Evolutionary conservation across 2,329 filamentous ascomycete species (phyloP).

Genomic region (Raffaelea arxii): DNA sequence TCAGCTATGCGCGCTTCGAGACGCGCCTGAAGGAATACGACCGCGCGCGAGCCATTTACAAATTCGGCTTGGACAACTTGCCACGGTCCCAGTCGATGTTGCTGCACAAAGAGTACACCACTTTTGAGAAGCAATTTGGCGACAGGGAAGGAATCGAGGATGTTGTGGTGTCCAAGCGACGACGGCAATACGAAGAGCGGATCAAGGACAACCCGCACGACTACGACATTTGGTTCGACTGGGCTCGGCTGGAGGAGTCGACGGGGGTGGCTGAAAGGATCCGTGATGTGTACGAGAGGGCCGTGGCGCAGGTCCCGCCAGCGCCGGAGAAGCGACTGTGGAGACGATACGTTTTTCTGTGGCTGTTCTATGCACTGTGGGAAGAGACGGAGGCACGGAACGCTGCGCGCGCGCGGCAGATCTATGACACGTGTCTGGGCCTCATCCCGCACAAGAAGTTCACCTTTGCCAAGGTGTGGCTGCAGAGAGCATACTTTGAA

Average conservation of each 20-base stretch:
- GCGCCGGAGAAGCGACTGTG: slow-evolving; percentile 96
- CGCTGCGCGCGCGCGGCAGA: slow-evolving; percentile 67
- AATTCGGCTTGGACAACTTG: slow-evolving; percentile 86
- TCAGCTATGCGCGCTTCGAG: slow-evolving; percentile 91
- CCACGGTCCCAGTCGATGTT: slow-evolving; percentile 75
- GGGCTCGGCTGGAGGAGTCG: slow-evolving; percentile 79
- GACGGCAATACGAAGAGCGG: slow-evolving; percentile 89
- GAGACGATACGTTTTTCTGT: slow-evolving; percentile 94
- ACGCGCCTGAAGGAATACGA: slow-evolving; percentile 93
- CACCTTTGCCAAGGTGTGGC: slow-evolving; percentile 94
- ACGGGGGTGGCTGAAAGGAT: slow-evolving; percentile 75
- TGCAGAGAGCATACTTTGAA: slow-evolving; percentile 88
- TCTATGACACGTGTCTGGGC: slow-evolving; percentile 81
- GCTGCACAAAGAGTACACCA: slow-evolving; percentile 90
- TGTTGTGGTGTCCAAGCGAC: slow-evolving; percentile 86
- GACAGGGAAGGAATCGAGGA: slow-evolving; percentile 90
- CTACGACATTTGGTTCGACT: slow-evolving; percentile 97
- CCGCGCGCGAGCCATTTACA: slow-evolving; percentile 88
- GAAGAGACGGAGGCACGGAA: slow-evolving; percentile 85
- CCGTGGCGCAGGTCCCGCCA: slow-evolving; percentile 89
- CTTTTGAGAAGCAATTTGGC: slow-evolving; percentile 96
- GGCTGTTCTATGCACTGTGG: slow-evolving; percentile 95
- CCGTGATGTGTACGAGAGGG: slow-evolving; percentile 87
- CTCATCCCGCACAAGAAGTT: slow-evolving; percentile 93
- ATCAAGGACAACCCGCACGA: slow-evolving; percentile 91